Evolutionary conservation across 2,329 filamentous ascomycete genomes (phyloP), one percentile per base, ranked within the genome.

Genomic region (Pleurostoma richardsiae): DNA sequence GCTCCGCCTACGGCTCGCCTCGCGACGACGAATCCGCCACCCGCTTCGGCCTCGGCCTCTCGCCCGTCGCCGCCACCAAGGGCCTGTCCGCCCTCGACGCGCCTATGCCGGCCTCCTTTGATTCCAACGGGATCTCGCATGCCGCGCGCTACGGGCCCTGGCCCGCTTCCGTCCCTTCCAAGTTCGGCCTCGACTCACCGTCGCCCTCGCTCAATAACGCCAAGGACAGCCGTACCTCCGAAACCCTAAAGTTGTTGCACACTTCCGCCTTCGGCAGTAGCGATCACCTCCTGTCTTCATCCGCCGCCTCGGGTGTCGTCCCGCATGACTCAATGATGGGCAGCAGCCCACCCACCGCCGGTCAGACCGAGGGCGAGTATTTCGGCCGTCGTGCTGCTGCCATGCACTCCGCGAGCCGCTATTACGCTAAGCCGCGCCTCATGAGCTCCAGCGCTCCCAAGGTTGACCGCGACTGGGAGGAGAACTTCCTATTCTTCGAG

Each of bases 71-170:
- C 39, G 80, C 82, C 56, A 81, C 82, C 45, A 85, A 82, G 56
- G 80, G 79, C 3, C 65, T 96, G n/a, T 94, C 88, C n/a, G 88
- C 95, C 10, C 79, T 96, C 52, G 92, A 97, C 69, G 94, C 90
- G 3, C 90, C 90, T 11, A 79, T 97, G 6, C 94, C 94, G 2
- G 89, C 91, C 6, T 97, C 92, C 0, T 96, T 97, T 64, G 94
- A 97, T 67, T 95, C 90, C 57, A 94, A 96, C 60, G 92, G 91
- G 43, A 88, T 96, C 45, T 96, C 91, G 8, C 88, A 92, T 63
- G 90, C 90, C 52, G 91, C 92, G 19, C 83, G 90, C 49, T 90
- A 91, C 63, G 94, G 88, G 0, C 90, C 91, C 0, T 90, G 95
- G 66, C 91, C 92, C 6, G 89, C 91, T 0, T 97, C 92, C 0